Percentiles rank a stretch among this genome's conserved stretches.
These are phyloP conservation scores for Trichoderma pleuroti DNA, from an alignment of 2,329 filamentous ascomycete species.

Conservation along the genomic window DNA sequence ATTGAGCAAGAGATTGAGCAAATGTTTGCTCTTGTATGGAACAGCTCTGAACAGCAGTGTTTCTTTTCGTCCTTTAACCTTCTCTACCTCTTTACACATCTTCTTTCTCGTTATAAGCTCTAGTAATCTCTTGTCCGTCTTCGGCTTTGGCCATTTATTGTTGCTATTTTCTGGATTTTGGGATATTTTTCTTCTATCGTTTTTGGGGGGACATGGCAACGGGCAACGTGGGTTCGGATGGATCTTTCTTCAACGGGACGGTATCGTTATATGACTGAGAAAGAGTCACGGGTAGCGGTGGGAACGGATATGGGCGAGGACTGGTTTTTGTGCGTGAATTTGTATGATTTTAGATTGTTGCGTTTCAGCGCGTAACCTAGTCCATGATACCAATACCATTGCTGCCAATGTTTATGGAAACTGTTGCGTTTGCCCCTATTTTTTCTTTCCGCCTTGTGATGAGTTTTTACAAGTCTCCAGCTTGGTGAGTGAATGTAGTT, in stretches of 20 bases:
- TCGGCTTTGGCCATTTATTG: neutral
- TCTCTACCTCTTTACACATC: neutral
- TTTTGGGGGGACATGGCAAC: neutral
- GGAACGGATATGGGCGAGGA: conserved; percentile 19
- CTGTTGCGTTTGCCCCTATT: neutral
- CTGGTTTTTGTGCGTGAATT: conserved; percentile 20
- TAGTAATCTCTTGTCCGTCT: neutral
- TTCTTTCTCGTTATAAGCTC: neutral
- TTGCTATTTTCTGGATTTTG: neutral
- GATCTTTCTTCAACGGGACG: neutral
- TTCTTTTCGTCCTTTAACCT: neutral
- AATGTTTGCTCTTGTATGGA: neutral
- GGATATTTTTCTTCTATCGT: neutral
- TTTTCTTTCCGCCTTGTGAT: neutral
- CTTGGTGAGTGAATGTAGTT: neutral
- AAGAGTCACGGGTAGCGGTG: conserved; percentile 10
- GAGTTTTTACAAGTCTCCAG: neutral
- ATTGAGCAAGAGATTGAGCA: neutral
- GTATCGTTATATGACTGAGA: neutral
- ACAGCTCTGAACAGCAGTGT: neutral
- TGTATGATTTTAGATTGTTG: conserved; percentile 21
- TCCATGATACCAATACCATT: conserved; percentile 21
- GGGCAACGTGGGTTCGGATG: neutral
- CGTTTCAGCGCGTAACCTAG: conserved; percentile 21
- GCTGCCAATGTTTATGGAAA: conserved; percentile 5